Conservation (phyloP, 169 alveolate genomes). For the Cryptosporidium baileyi region DNA sequence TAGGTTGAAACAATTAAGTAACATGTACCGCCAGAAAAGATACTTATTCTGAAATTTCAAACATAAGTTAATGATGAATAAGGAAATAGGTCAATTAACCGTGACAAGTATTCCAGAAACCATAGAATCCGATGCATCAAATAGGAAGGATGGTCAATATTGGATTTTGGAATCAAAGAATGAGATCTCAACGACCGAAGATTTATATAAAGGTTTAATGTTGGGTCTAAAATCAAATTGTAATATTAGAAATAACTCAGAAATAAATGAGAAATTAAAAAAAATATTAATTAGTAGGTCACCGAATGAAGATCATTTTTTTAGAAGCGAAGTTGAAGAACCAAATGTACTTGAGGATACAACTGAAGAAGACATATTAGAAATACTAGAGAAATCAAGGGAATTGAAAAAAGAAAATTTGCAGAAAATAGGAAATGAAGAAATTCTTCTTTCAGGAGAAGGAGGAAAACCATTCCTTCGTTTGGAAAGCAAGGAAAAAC, state of each 20-base stretch:
- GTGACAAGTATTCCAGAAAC: slow-evolving; percentile 29
- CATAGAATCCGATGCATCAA: background rate
- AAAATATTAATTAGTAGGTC: background rate
- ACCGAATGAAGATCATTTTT: background rate
- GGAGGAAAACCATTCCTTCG: slow-evolving; percentile 57
- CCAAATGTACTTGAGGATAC: background rate
- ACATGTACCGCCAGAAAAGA: too few species aligned
- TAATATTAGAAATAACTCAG: background rate
- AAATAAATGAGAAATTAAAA: slow-evolving; percentile 9
- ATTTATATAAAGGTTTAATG: background rate
- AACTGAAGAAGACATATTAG: background rate
- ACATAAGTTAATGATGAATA: too few species aligned
- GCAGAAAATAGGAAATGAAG: background rate
- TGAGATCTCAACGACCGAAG: slow-evolving; percentile 10
- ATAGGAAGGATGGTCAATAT: background rate
- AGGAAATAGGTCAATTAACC: slow-evolving; percentile 16
- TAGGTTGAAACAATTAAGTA: too few species aligned
- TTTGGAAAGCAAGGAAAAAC: background rate
- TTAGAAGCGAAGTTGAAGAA: background rate
- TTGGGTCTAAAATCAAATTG: slow-evolving; percentile 14
- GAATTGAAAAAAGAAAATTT: slow-evolving; percentile 25
- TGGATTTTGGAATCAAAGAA: slow-evolving; percentile 54
- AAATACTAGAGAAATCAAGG: slow-evolving; percentile 32
- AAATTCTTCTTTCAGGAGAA: slow-evolving; percentile 21
- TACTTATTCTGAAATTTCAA: too few species aligned